Evolutionary conservation across 169 alveolate genomes (phyloP).

Genomic region (Cryptosporidium felis): DNA sequence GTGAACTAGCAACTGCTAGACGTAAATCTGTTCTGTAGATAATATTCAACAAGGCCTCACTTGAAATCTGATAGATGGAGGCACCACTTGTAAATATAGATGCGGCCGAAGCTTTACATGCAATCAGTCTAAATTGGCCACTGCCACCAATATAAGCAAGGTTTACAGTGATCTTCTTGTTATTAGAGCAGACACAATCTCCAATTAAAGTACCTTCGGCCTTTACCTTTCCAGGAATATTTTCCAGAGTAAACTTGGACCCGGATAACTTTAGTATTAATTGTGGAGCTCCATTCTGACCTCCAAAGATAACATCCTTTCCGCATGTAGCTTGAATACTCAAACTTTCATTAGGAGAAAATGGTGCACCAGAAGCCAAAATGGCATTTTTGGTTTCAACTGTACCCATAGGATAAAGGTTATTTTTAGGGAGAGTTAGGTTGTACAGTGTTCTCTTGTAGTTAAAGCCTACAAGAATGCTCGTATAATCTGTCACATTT

Average conservation of each 20-base stretch:
- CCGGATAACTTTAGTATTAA: background rate
- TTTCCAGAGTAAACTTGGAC: background rate
- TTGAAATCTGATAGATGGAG: conserved; percentile 52
- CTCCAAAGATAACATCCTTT: conserved; percentile 24
- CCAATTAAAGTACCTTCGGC: conserved; percentile 36
- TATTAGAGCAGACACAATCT: conserved; percentile 22
- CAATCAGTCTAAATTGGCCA: conserved; percentile 39
- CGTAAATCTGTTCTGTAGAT: conserved; percentile 63
- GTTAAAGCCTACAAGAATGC: background rate
- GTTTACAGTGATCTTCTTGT: conserved; percentile 17
- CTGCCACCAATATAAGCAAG: conserved; percentile 12
- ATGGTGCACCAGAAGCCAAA: conserved; percentile 58
- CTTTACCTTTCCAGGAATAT: conserved; percentile 13
- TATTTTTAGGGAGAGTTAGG: background rate
- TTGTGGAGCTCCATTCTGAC: conserved; percentile 42
- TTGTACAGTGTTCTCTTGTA: conserved; percentile 9
- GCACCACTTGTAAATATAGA: conserved; percentile 18
- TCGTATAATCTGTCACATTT: background rate
- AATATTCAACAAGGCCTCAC: conserved; percentile 8
- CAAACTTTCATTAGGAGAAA: conserved; percentile 65
- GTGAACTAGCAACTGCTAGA: conserved; percentile 51
- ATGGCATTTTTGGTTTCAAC: conserved; percentile 17
- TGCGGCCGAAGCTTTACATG: conserved; percentile 37
- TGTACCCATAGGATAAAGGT: conserved; percentile 64
- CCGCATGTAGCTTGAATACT: conserved; percentile 27